Percentiles rank a stretch among this genome's conserved stretches.
Conservation (phyloP, 768 basidiomycete species). For the Flagelloscypha sp. region DNA sequence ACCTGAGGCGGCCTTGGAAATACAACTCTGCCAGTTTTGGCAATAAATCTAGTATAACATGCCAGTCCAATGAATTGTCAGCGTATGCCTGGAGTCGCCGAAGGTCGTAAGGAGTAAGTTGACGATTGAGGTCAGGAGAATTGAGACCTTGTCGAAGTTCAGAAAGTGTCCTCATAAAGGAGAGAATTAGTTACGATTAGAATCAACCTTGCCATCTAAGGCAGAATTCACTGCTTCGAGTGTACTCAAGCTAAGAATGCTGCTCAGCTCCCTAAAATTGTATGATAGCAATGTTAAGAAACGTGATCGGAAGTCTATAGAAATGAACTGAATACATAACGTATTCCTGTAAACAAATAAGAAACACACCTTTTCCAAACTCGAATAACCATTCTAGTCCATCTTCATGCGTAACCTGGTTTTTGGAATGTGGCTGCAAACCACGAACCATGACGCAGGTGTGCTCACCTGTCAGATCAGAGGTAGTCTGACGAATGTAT, state of each 20-base stretch:
- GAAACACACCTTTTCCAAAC: constrained; percentile 67
- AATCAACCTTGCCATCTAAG: constrained; percentile 35
- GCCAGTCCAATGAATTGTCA: constrained; percentile 94
- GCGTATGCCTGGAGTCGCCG: constrained; percentile 94
- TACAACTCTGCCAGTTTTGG: constrained; percentile 76
- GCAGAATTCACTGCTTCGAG: constrained; percentile 69
- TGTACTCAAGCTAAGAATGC: constrained; percentile 78
- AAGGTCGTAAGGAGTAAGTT: constrained; percentile 89
- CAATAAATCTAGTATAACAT: constrained; percentile 88
- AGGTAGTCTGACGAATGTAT: constrained; percentile 88
- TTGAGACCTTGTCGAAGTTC: background rate
- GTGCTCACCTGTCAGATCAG: constrained; percentile 94
- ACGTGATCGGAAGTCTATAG: constrained; percentile 80
- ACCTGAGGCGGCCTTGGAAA: constrained; percentile 67
- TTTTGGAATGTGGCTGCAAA: too few relatives aligned
- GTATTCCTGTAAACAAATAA: background rate
- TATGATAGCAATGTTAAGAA: constrained; percentile 87
- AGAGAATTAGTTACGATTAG: background rate
- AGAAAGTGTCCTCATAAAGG: constrained; percentile 1
- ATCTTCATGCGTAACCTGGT: too few relatives aligned
- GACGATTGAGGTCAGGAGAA: constrained; percentile 45
- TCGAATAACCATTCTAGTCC: constrained; percentile 81
- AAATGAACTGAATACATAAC: background rate
- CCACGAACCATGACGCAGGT: constrained; percentile 93
- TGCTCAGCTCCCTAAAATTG: constrained; percentile 91